A percentile compares a stretch with the other conserved stretches of the same genome.
phyloP scores from a whole-genome alignment of 2,329 filamentous ascomycete species.

The Cladosporium sp. region DNA sequence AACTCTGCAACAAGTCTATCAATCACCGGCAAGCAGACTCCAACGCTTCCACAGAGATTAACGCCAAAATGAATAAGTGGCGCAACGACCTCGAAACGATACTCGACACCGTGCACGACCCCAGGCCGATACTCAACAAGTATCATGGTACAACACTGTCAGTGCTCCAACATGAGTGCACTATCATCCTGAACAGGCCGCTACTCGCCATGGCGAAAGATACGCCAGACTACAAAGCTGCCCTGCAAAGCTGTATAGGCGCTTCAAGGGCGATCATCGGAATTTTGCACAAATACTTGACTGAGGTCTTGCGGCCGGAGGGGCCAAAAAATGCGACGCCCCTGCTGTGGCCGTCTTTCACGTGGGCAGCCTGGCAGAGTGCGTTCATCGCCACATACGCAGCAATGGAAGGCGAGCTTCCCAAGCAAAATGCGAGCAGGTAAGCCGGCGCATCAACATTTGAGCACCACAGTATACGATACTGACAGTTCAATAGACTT shows the following conservation, averaged over 20 bases:
- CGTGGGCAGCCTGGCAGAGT: slow-evolving; percentile 57
- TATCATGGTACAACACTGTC: slow-evolving; percentile 47
- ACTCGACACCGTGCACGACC: slow-evolving; percentile 20
- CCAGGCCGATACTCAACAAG: slow-evolving; percentile 24
- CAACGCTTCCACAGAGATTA: slow-evolving; percentile 43
- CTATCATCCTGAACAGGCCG: slow-evolving; percentile 54
- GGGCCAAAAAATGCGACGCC: background rate
- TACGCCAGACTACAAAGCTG: slow-evolving; percentile 48
- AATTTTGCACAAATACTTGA: slow-evolving; percentile 37
- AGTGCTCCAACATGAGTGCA: slow-evolving; percentile 51
- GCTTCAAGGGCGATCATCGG: slow-evolving; percentile 50
- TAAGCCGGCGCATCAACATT: slow-evolving; percentile 29
- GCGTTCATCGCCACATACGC: slow-evolving; percentile 55
- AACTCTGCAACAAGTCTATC: slow-evolving; percentile 56
- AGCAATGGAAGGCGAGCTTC: slow-evolving; percentile 48
- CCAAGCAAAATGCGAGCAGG: slow-evolving; percentile 42
- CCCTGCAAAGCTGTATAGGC: slow-evolving; percentile 54
- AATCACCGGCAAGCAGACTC: slow-evolving; percentile 44
- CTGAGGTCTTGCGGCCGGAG: background rate
- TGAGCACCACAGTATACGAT: background rate
- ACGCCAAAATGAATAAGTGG: slow-evolving; percentile 54
- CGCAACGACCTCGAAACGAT: slow-evolving; percentile 56
- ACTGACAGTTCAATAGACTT: slow-evolving; percentile 8
- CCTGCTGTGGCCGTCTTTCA: slow-evolving; percentile 54
- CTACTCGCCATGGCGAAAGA: slow-evolving; percentile 49